Conservation (phyloP, 306 rosid species). For the Begonia fuchsioides region DNA sequence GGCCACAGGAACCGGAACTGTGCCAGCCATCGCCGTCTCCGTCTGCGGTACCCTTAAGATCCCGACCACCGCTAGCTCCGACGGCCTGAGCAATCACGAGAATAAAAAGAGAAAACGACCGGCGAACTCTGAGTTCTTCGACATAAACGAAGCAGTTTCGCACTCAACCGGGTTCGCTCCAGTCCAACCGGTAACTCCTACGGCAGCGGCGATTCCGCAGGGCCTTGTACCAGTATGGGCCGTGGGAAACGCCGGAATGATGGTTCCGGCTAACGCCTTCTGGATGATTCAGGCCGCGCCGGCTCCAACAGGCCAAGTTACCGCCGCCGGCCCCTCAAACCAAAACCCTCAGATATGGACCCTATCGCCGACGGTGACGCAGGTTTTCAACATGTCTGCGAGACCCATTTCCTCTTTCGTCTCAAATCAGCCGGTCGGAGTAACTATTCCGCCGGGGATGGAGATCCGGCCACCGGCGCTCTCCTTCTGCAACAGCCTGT, state of each 20-base stretch:
- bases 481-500: not conserved
- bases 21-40: conserved; percentile 38
- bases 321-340: conserved; percentile 6
- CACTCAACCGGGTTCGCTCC: conserved; percentile 37
- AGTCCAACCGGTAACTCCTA: conserved; percentile 16
- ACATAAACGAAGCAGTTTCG: conserved; percentile 23
- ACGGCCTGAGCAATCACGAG: not conserved
- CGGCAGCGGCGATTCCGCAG: conserved; percentile 12
- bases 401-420: conserved; percentile 27
- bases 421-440: conserved; percentile 3
- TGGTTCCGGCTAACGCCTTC: conserved; percentile 46
- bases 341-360: conserved; percentile 47
- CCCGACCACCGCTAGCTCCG: conserved; percentile 15
- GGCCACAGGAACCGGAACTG: conserved; percentile 35
- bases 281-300: conserved; percentile 43
- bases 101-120: conserved; percentile 38
- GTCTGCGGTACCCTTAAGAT: conserved; percentile 32
- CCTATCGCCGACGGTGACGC: conserved; percentile 28
- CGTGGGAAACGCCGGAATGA: conserved; percentile 24
- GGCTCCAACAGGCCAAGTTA: conserved; percentile 3
- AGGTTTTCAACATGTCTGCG: conserved; percentile 30
- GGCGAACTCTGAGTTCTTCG: conserved; percentile 35
- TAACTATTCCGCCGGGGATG: not conserved
- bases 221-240: conserved; percentile 49
- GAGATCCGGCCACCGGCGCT: conserved; percentile 4